Percentiles rank a stretch among this genome's conserved stretches.
Conservation (phyloP, 2,329 filamentous ascomycete genomes). For the Davidsoniella virescens region DNA sequence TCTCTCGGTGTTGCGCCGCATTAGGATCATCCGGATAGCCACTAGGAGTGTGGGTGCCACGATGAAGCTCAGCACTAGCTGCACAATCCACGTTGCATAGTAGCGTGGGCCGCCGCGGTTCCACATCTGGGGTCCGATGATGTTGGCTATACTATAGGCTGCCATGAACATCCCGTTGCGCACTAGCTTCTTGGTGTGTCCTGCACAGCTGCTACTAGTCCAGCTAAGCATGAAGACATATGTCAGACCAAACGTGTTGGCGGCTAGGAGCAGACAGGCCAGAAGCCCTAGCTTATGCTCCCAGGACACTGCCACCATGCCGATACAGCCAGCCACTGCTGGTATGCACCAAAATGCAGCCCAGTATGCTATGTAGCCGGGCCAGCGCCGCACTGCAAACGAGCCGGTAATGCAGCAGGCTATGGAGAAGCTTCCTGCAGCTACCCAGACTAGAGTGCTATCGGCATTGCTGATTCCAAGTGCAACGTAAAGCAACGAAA, state of each 20-base stretch:
- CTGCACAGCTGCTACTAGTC: constrained; percentile 22
- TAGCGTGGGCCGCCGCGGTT: constrained; percentile 17
- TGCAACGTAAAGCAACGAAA: constrained; percentile 22
- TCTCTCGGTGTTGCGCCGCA: not conserved
- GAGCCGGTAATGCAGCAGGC: constrained; percentile 13
- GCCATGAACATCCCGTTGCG: constrained; percentile 25
- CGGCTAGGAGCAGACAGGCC: constrained; percentile 18
- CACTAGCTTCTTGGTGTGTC: constrained; percentile 29
- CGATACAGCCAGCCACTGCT: constrained; percentile 17
- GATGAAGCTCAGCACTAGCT: constrained; percentile 15
- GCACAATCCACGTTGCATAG: constrained; percentile 17
- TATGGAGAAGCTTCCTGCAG: not conserved
- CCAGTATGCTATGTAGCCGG: constrained; percentile 15
- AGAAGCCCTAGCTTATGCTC: constrained; percentile 16
- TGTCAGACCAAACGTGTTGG: constrained; percentile 13
- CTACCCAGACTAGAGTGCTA: constrained; percentile 22
- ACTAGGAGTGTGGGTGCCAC: not conserved
- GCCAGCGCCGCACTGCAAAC: constrained; percentile 13
- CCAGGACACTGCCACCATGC: constrained; percentile 18
- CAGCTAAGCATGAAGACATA: constrained; percentile 21
- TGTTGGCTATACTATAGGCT: constrained; percentile 21
- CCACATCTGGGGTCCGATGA: constrained; percentile 25
- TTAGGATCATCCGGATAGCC: not conserved
- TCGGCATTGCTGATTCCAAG: constrained; percentile 23
- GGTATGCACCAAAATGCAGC: constrained; percentile 17